phyloP scores from a whole-genome alignment of 306 rosid genomes.

The Sicyos edulis region DNA sequence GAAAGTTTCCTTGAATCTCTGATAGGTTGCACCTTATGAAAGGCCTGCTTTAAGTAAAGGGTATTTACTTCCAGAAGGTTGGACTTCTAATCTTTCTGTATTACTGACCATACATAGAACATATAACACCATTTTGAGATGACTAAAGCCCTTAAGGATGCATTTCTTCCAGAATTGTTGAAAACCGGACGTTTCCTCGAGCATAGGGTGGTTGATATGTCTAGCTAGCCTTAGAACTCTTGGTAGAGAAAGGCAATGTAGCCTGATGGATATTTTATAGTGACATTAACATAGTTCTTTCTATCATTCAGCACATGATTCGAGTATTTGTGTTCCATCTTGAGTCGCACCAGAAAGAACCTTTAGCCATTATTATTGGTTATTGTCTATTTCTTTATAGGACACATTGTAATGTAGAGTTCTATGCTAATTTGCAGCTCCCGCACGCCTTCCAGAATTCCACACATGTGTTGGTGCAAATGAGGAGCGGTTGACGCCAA shows the following conservation, averaged over 20 bases:
- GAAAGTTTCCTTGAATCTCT: conserved; percentile 22
- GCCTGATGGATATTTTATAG: background rate
- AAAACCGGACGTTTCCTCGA: background rate
- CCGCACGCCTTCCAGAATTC: conserved; percentile 86
- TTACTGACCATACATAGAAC: background rate
- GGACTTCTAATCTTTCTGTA: conserved; percentile 20
- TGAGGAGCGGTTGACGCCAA: conserved; percentile 87
- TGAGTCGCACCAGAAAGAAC: background rate
- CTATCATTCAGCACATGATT: background rate
- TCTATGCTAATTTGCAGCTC: conserved; percentile 45
- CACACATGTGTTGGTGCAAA: conserved; percentile 95
- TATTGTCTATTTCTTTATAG: background rate
- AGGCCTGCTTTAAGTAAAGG: conserved; percentile 99
- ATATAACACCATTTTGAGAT: background rate
- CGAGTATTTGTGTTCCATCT: background rate
- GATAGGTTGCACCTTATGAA: conserved; percentile 95
- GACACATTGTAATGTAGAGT: conserved; percentile 17
- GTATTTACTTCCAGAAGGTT: conserved; percentile 91
- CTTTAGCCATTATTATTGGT: background rate
- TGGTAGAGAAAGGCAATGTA: background rate
- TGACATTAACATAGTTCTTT: background rate
- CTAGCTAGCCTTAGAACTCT: conserved; percentile 1
- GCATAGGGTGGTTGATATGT: background rate
- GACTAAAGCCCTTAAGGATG: background rate
- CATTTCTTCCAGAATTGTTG: background rate